Conservation (phyloP, 2,329 filamentous ascomycete genomes). For the Xylariales sp. region DNA sequence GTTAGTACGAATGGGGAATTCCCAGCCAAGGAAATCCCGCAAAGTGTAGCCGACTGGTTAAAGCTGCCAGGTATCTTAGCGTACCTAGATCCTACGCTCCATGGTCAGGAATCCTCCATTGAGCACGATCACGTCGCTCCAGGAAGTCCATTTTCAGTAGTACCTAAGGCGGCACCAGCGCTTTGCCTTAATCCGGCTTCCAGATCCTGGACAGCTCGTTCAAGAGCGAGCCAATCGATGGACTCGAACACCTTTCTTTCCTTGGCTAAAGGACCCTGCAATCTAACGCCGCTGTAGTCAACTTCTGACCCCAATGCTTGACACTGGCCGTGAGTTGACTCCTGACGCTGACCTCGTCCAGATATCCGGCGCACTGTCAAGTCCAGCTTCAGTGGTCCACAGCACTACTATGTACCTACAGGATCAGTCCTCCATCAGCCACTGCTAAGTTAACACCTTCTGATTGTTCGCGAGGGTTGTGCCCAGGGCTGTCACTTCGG, state of each 20-base stretch:
- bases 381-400: not conserved
- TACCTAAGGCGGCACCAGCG: not conserved
- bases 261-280: not conserved
- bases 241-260: not conserved
- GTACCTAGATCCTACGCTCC: too few relatives aligned
- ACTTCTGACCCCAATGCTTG: not conserved
- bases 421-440: not conserved
- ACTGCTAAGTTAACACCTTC: too few relatives aligned
- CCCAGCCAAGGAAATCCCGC: not conserved
- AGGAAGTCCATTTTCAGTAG: too few relatives aligned
- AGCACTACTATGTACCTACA: not conserved
- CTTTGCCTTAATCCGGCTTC: not conserved
- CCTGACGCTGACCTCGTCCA: too few relatives aligned
- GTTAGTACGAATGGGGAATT: constrained; percentile 3
- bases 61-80: too few relatives aligned
- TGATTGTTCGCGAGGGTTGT: too few relatives aligned
- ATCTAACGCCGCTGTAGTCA: not conserved
- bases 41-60: not conserved
- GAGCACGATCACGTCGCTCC: too few relatives aligned
- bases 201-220: too few relatives aligned
- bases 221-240: not conserved
- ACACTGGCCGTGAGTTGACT: too few relatives aligned
- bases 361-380: too few relatives aligned
- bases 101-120: too few relatives aligned
- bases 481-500: too few relatives aligned